Evolutionary conservation across 371 early-diverging fungal genomes (phyloP), one percentile per base, ranked within the genome.

Genomic region (Mortierella sp.): DNA sequence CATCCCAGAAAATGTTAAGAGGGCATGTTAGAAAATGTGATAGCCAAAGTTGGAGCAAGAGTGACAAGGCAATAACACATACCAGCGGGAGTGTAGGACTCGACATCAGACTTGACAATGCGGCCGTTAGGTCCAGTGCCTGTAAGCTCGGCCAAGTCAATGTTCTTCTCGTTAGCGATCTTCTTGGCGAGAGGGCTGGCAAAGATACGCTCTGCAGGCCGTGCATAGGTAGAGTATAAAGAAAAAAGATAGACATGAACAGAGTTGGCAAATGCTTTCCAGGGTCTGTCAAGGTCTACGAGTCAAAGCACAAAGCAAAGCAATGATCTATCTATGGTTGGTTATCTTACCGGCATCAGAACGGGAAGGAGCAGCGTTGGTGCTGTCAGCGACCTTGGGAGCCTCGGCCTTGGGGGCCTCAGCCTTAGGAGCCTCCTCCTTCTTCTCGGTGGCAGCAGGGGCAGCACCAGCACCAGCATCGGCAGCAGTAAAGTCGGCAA

Each of bases 51-150:
- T 12, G 28, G 37, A 37, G 3, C 37, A 37, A 37, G 9, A 26
- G 50, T 19, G 25, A 69, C 48, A 48, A 44, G 60, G 44, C 19
- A 46, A 11, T 4, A 15, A 46, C 12, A 65, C 76, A 50, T 68
- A 68, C 57, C 46, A 81, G 84, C 84, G 62, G 81, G 83, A 68
- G 86, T 88, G 77, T 80, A 95, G 82, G 80, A 83, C 80, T 93
- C 91, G 45, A 98, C 92, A 82, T 99, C 99, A 26, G 90, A 86
- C 90, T 98, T 96, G 63, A 96, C 84, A 66, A 98, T 92, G 67
- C 98, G 89, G 66, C 96, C 96, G 61, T 90, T 81, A 45, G 98
- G 98, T 43, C 98, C 99, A 62, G 97, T 85, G 61, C 98, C 99
- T 64, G 85, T 83, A 60, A 99, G 84, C 57, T 89, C 84, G 61